Evolutionary conservation across 257 asterid species (phyloP), one percentile per base, ranked within the genome.

Genomic region (Voacanga thouarsii): DNA sequence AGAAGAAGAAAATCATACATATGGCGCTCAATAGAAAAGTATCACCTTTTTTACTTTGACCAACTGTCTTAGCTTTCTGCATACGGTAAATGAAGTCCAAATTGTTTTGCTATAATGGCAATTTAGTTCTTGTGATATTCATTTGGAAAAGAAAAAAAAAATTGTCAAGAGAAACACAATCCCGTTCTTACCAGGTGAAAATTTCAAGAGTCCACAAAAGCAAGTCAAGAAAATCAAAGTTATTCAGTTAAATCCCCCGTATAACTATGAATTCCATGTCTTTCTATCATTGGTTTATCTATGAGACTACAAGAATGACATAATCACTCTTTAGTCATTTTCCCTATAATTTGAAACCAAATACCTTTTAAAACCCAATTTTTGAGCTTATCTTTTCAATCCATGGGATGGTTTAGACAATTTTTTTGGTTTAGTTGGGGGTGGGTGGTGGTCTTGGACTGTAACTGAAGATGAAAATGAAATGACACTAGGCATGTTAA

Each of bases 11-110:
- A n/a, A n/a, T n/a, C n/a, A n/a, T n/a, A n/a, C n/a, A n/a, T n/a
- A n/a, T n/a, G n/a, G n/a, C n/a, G 72, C 56, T n/a, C 61, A 39
- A 67, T 73, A 7, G 56, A n/a, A 44, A 81, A 56, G 53, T 82
- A 80, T 75, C 76, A 93, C 99, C 99, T 95, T 95, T 82, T 95
- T 90, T 81, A 95, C 98, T 75, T 90, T 80, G 80, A 94, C 97
- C 47, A 93, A 82, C 78, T 97, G 97, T 28, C 99, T 89, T 75
- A 95, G 88, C 92, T 95, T 95, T 26, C 99, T 98, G 68, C 99
- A 95, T 73, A 95, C 99, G 11, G 99, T 95, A 84, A 95, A 95
- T 41, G 99, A 95, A 80, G 99, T 95, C 99, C 99, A 95, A 77
- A 98, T 98, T 95, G 94, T n/a, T 80, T 80, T 53, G 60, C 67